phyloP scores from a whole-genome alignment of 2,329 filamentous ascomycete genomes.

The Fusarium sp. region DNA sequence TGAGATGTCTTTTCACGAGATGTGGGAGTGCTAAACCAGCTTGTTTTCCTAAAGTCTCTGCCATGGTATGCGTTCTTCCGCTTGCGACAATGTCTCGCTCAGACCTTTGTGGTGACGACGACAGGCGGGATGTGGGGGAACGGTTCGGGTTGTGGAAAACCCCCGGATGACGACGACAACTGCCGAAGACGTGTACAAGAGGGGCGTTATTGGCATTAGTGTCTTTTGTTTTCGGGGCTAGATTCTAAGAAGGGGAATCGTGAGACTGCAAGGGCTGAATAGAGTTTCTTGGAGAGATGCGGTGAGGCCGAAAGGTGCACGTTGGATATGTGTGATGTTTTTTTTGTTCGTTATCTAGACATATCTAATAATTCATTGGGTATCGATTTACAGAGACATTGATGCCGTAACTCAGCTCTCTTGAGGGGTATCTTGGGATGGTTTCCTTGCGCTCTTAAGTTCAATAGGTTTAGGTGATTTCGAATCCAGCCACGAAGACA shows the following conservation, averaged over 20 bases:
- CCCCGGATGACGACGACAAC: neutral
- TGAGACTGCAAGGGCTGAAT: neutral
- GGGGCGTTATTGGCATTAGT: neutral
- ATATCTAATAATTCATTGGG: neutral
- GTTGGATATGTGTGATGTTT: neutral
- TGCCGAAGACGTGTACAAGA: neutral
- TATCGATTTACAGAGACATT: neutral
- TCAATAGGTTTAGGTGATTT: neutral
- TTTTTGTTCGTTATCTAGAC: neutral
- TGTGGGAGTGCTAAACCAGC: neutral
- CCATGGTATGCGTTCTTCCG: too few species aligned
- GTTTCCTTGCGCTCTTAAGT: neutral
- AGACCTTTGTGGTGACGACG: neutral
- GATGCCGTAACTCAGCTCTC: neutral
- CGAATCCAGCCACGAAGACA: slow-evolving; percentile 29
- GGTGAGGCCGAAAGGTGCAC: neutral
- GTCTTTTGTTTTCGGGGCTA: neutral
- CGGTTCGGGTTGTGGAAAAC: neutral
- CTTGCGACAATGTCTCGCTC: neutral
- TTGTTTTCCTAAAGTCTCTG: too few species aligned
- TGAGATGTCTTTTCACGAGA: neutral
- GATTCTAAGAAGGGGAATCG: neutral
- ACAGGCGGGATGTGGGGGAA: neutral
- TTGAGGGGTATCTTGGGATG: neutral
- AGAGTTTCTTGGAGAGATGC: neutral